Percentiles rank a stretch among this genome's conserved stretches.
phyloP scores from a whole-genome alignment of 352 stramenopile species.

The Phytophthora rubi region DNA sequence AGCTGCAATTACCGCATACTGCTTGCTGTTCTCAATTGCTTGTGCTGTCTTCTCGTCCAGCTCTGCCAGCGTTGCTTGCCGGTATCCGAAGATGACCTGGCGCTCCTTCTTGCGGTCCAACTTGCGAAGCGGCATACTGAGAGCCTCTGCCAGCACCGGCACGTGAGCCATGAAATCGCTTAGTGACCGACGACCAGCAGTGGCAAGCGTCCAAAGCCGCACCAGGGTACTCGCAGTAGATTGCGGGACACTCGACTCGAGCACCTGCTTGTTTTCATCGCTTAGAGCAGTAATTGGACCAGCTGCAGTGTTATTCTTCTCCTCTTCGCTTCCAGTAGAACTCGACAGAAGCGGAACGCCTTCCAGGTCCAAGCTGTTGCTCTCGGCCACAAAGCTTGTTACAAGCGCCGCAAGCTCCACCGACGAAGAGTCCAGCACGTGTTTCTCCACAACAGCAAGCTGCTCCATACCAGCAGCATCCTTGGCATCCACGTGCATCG shows the following conservation, averaged over 20 bases:
- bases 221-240: slow-evolving; percentile 62
- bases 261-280: slow-evolving; percentile 67
- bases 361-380: slow-evolving; percentile 67
- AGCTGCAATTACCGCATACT: slow-evolving; percentile 32
- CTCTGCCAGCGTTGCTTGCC: slow-evolving; percentile 52
- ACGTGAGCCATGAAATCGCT: slow-evolving; percentile 71
- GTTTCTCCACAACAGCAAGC: slow-evolving; percentile 55
- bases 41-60: slow-evolving; percentile 41
- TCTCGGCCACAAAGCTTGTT: slow-evolving; percentile 72
- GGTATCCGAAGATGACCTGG: slow-evolving; percentile 70
- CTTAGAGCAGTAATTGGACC: slow-evolving; percentile 45
- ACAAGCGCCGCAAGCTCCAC: slow-evolving; percentile 59
- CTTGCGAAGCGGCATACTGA: slow-evolving; percentile 84
- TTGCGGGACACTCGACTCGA: slow-evolving; percentile 62
- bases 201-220: slow-evolving; percentile 73
- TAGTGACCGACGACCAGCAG: slow-evolving; percentile 62
- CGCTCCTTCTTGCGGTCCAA: slow-evolving; percentile 86
- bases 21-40: slow-evolving; percentile 19
- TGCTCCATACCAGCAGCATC: slow-evolving; percentile 47
- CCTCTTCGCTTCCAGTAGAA: slow-evolving; percentile 9
- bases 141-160: slow-evolving; percentile 52
- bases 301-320: slow-evolving; percentile 1
- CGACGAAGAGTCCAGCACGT: slow-evolving; percentile 60
- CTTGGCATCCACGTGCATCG: slow-evolving; percentile 61
- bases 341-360: slow-evolving; percentile 47